Percentiles rank a stretch among this genome's conserved stretches.
These are phyloP conservation scores for Melocanna baccifera DNA, from an alignment of 176 grass and related monocot species.

Conservation along the genomic window DNA sequence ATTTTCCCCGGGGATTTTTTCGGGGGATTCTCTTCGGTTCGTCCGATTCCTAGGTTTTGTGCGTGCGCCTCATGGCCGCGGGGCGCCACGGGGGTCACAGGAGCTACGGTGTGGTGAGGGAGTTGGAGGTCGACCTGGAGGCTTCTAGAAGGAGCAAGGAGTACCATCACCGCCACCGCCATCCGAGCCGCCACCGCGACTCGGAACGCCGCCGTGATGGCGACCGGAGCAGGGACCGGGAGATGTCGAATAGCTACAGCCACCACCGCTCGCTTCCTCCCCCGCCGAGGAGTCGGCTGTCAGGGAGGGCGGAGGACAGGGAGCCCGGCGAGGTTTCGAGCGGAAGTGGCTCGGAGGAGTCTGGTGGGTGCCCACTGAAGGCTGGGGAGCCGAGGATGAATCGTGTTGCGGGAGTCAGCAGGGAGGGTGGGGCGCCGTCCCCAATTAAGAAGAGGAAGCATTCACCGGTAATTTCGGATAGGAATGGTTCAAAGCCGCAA, in stretches of 20 bases:
- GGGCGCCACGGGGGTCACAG: conserved; percentile 34
- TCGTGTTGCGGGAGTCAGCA: background rate
- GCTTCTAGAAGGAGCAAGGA: conserved; percentile 49
- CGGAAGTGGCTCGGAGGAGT: conserved; percentile 52
- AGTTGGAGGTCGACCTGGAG: conserved; percentile 28
- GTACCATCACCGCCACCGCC: background rate
- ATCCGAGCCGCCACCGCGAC: background rate
- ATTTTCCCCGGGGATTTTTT: background rate
- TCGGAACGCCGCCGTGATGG: conserved; percentile 6
- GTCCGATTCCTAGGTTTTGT: conserved; percentile 4
- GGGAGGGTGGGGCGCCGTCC: background rate
- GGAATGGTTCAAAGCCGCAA: conserved; percentile 34
- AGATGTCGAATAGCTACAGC: conserved; percentile 2
- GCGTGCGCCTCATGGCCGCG: conserved; percentile 33
- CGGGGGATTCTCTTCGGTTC: background rate
- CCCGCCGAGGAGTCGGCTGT: conserved; percentile 4
- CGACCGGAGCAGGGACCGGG: conserved; percentile 5
- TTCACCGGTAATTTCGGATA: conserved; percentile 52
- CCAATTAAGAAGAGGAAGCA: conserved; percentile 68
- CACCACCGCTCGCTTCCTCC: conserved; percentile 13
- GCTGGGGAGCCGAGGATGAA: conserved; percentile 15
- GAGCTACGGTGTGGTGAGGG: conserved; percentile 32
- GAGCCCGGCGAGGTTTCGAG: conserved; percentile 65
- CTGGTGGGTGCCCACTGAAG: conserved; percentile 14
- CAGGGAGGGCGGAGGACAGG: conserved; percentile 42